A percentile compares a stretch with the other conserved stretches of the same genome.
phyloP scores from a whole-genome alignment of 75 land plant species.

The Pinus albicaulis region DNA sequence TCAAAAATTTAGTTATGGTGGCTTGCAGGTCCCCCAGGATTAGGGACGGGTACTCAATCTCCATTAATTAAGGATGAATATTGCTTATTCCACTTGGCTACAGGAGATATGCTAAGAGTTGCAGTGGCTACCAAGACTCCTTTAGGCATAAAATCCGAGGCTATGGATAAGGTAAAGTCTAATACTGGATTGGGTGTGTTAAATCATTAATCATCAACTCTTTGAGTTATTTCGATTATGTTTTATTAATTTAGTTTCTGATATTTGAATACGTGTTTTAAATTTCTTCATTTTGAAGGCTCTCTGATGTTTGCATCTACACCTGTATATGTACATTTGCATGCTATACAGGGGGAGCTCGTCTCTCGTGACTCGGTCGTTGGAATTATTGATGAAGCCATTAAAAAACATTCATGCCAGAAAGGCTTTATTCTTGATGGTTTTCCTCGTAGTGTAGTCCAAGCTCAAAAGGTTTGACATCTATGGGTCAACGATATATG shows the following conservation, averaged over 20 bases:
- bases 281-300: not conserved
- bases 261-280: not conserved
- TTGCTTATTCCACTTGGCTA: constrained; percentile 92
- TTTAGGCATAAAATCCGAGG: constrained; percentile 85
- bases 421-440: constrained; percentile 98
- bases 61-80: constrained; percentile 90
- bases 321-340: not conserved
- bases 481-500: not conserved
- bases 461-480: constrained; percentile 82
- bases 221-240: not conserved
- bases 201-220: not conserved
- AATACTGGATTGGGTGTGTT: not conserved
- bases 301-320: not conserved
- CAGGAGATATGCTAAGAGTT: constrained; percentile 95
- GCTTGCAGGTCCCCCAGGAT: constrained; percentile 84
- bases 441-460: constrained; percentile 90
- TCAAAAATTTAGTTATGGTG: not conserved
- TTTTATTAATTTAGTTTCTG: not conserved
- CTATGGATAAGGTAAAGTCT: constrained; percentile 80
- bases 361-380: constrained; percentile 96
- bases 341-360: constrained; percentile 71
- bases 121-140: constrained; percentile 94
- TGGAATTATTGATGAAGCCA: constrained; percentile 96
- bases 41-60: constrained; percentile 97
- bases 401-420: constrained; percentile 90